Base-by-base conservation (phyloP, 2,329 filamentous ascomycete genomes). In the Beauveria varroae region DNA sequence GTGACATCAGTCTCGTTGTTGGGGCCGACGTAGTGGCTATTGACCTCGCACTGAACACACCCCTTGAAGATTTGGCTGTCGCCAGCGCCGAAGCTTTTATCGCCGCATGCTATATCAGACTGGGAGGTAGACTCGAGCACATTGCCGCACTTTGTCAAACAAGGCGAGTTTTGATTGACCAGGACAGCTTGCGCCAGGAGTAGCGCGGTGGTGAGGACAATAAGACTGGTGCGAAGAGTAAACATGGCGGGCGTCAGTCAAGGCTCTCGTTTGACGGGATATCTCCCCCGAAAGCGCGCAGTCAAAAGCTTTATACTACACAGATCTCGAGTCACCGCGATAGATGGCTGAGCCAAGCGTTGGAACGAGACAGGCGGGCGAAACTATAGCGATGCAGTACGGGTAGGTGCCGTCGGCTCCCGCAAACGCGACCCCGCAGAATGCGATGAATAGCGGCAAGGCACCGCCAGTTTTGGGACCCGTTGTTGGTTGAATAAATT, bases 71-170 rank as follows among this genome's bases (percentile, higher is more conserved):
- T 76, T n/a, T 75, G 72, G 7, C 81, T 82, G 4, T 72, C 65
- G 1, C 76, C 70, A 8, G 69, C 72, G 1, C 65, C 67, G 64
- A 80, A 81, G 22, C 68, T 68, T 49, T 64, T 64, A 40, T 80
- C 74, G 3, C 72, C 65, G 70, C 83, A 86, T 47, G 78, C 76
- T 46, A 85, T 71, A 64, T 84, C 81, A 58, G 74, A 72, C 4
- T 65, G 47, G 1, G 77, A 72, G 0, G 81, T 84, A 5, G 72
- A 65, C 14, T 74, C 71, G 43, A 81, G 74, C 5, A 80, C 77
- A 62, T 85, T 86, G 68, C 83, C 83, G 69, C 83, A 86, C 40
- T 75, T 71, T 28, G 72, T 70, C 41, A 72, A 70, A 70, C 83
- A 86, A 18, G 79, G 76, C 24, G 83, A 86, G 40, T 72, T 72